A percentile compares a stretch with the other conserved stretches of the same genome.
Conservation (phyloP, 2,329 filamentous ascomycete genomes). For the Samsoniella hepiali region DNA sequence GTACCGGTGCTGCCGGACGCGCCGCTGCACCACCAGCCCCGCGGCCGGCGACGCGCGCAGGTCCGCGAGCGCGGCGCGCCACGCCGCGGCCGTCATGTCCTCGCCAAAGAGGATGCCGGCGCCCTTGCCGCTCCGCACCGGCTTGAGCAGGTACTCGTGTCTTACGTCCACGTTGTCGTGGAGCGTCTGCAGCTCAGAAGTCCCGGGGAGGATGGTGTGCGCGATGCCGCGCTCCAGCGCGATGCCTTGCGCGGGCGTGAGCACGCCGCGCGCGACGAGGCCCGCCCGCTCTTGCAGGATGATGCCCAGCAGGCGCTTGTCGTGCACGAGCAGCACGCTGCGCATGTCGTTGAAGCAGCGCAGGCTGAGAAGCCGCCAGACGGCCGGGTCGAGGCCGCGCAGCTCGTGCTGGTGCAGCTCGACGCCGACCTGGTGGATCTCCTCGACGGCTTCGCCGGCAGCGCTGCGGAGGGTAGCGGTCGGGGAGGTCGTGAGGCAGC, state of each 20-base stretch:
- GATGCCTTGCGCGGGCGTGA: conserved; percentile 29
- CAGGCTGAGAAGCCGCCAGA: conserved; percentile 35
- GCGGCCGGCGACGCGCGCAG: conserved; percentile 19
- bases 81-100: conserved; percentile 25
- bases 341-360: conserved; percentile 41
- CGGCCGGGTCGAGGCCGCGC: conserved; percentile 27
- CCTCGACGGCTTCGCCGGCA: conserved; percentile 30
- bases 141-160: conserved; percentile 36
- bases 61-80: conserved; percentile 20
- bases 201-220: conserved; percentile 35
- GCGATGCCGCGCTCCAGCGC: conserved; percentile 29
- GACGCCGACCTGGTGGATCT: conserved; percentile 37
- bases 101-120: conserved; percentile 40
- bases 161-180: conserved; percentile 20
- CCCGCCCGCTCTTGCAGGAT: conserved; percentile 33
- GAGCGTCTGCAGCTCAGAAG: conserved; percentile 26
- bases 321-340: conserved; percentile 39
- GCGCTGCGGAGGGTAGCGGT: conserved; percentile 17
- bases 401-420: conserved; percentile 40
- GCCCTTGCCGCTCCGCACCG: conserved; percentile 37
- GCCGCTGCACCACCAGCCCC: conserved; percentile 31
- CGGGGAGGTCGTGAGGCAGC: conserved; percentile 20
- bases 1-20: conserved; percentile 31
- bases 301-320: conserved; percentile 42
- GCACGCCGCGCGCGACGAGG: conserved; percentile 26